These are phyloP conservation scores for Podochytrium sp. DNA, from an alignment of 192 early-diverging fungal genomes.

Conservation along the genomic window DNA sequence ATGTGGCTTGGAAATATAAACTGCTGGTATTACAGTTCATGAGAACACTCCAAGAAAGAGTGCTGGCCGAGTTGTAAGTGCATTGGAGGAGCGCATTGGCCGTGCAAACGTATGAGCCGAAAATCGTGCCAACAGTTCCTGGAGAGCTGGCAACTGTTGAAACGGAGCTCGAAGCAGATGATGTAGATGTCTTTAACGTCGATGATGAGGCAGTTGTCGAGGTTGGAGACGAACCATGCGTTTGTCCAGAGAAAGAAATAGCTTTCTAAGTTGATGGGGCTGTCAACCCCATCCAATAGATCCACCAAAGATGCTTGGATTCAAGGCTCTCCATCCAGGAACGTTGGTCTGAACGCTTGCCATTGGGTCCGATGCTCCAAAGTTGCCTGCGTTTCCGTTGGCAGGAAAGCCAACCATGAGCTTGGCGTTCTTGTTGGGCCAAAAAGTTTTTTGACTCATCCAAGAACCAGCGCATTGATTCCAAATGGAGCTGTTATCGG, in stretches of 20 bases:
- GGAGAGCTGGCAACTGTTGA: no score
- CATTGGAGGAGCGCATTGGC: no score
- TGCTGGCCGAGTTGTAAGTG: no score
- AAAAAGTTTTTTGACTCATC: neutral
- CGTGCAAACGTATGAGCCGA: no score
- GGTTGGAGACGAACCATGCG: no score
- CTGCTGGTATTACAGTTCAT: no score
- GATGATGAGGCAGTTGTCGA: no score
- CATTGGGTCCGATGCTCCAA: neutral
- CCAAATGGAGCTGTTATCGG: neutral
- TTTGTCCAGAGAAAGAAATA: neutral
- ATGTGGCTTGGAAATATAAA: no score
- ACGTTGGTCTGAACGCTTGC: neutral
- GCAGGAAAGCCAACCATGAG: slow-evolving; percentile 10
- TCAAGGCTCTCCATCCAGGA: neutral
- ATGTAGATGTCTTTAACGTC: no score
- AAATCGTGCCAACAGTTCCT: no score
- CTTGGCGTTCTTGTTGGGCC: slow-evolving; percentile 17
- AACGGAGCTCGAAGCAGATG: no score
- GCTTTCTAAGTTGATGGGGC: neutral
- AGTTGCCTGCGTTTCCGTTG: neutral
- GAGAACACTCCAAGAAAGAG: no score
- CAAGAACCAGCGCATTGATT: neutral
- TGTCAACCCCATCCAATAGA: neutral
- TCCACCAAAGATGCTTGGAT: slow-evolving; percentile 7